phyloP scores from a whole-genome alignment of 2,329 filamentous ascomycete genomes.

The Colletotrichum caudatum region DNA sequence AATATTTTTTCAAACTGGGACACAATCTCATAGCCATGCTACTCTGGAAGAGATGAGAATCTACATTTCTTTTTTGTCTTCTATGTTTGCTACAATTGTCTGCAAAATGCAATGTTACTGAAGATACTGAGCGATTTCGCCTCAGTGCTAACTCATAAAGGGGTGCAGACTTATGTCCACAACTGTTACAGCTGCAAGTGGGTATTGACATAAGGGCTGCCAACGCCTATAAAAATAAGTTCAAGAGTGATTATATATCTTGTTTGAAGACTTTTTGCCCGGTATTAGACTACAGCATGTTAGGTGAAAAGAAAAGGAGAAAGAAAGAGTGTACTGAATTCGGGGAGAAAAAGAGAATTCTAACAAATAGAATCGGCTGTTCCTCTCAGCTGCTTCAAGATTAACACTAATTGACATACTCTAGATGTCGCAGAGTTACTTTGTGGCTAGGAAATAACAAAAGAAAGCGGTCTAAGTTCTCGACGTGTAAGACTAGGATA shows the following conservation, averaged over 20 bases:
- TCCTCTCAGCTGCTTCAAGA: neutral
- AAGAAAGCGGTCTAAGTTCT: no score
- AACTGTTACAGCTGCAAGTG: neutral
- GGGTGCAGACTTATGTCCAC: neutral
- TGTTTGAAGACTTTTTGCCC: neutral
- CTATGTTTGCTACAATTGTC: no score
- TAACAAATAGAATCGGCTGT: neutral
- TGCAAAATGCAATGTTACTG: neutral
- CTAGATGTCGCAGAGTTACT: no score
- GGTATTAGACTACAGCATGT: neutral
- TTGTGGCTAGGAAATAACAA: no score
- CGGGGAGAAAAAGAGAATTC: neutral
- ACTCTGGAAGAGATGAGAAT: no score
- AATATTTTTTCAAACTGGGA: neutral
- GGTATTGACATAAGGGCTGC: neutral
- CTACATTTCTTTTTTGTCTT: no score
- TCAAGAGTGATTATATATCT: neutral
- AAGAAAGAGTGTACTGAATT: no score
- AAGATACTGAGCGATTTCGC: accelerated
- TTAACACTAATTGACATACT: neutral
- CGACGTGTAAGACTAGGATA: no score
- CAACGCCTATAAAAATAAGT: neutral
- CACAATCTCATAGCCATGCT: no score
- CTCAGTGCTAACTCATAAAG: neutral
- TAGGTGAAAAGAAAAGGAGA: neutral